A percentile compares a stretch with the other conserved stretches of the same genome.
Evolutionary conservation across 2,329 filamentous ascomycete genomes (phyloP).

Genomic region (Ophiostoma novo-ulmi): DNA sequence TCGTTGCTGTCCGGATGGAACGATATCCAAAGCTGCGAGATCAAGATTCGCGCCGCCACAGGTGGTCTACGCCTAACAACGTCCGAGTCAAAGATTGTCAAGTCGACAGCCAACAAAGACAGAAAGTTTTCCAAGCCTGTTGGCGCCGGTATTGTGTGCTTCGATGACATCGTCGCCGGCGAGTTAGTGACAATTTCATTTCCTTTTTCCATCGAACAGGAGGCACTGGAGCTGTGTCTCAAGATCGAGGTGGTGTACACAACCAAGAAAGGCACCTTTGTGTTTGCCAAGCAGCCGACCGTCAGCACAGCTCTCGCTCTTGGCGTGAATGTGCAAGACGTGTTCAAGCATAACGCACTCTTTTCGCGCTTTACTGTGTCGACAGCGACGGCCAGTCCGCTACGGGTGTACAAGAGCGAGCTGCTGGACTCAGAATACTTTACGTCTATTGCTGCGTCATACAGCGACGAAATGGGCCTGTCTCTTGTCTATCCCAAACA

Average conservation of each 20-base stretch:
- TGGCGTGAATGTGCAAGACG: constrained; percentile 93
- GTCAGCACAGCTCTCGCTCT: constrained; percentile 73
- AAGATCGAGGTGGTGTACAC: constrained; percentile 72
- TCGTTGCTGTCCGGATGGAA: constrained; percentile 72
- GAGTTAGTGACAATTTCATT: constrained; percentile 56
- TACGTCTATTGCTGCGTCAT: constrained; percentile 54
- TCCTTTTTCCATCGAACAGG: constrained; percentile 79
- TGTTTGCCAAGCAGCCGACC: constrained; percentile 56
- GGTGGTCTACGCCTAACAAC: constrained; percentile 61
- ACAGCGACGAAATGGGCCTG: constrained; percentile 31
- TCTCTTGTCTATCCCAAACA: constrained; percentile 73
- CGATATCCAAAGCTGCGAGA: constrained; percentile 52
- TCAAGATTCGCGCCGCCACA: constrained; percentile 59
- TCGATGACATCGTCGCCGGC: constrained; percentile 43
- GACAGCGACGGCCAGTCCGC: constrained; percentile 67
- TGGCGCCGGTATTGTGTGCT: constrained; percentile 50
- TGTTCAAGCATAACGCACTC: constrained; percentile 77
- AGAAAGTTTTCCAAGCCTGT: constrained; percentile 41
- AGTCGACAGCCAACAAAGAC: constrained; percentile 23
- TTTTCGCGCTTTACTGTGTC: constrained; percentile 91
- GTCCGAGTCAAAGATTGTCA: constrained; percentile 51
- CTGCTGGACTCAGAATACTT: constrained; percentile 67
- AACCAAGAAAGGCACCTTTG: constrained; percentile 60
- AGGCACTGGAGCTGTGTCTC: constrained; percentile 64
- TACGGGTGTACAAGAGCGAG: constrained; percentile 66